Evolutionary conservation across 805 yeast genomes (phyloP).

Genomic region (Ogataea trehaloabstinens): DNA sequence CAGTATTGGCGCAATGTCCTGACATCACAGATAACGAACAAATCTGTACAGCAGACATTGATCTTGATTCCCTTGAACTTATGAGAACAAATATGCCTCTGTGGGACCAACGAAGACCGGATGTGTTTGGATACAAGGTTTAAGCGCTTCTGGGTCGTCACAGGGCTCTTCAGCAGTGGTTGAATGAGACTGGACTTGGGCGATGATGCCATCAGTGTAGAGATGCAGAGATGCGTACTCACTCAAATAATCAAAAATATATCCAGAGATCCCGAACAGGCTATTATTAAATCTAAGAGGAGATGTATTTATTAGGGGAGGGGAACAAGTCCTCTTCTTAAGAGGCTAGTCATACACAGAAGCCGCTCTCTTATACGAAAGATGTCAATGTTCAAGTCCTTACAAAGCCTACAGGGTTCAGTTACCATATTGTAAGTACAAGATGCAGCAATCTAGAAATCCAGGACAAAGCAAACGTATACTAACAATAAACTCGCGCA

Average conservation of each 20-base stretch:
- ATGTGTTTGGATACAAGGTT: constrained; percentile 47
- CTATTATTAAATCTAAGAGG: no score
- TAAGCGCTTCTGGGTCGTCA: no score
- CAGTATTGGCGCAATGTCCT: constrained; percentile 57
- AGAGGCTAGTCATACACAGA: no score
- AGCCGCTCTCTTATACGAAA: no score
- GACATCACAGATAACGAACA: constrained; percentile 40
- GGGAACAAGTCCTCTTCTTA: no score
- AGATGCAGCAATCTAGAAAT: no score
- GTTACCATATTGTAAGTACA: constrained; percentile 41
- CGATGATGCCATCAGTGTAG: no score
- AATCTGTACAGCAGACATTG: constrained; percentile 65
- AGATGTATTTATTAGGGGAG: no score
- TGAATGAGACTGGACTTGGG: neutral
- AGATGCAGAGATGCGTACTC: no score
- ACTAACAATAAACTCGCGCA: constrained; percentile 13
- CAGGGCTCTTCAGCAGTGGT: no score
- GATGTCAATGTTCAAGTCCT: constrained; percentile 49
- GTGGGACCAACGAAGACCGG: constrained; percentile 67
- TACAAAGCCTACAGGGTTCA: constrained; percentile 44
- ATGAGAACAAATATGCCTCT: constrained; percentile 75
- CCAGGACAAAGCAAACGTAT: no score
- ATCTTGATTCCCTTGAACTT: constrained; percentile 43
- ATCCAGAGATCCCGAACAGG: no score
- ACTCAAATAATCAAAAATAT: constrained; percentile 5